These are phyloP conservation scores for Colletotrichum liaoningense DNA, from an alignment of 2,329 filamentous ascomycete genomes.

Conservation along the genomic window DNA sequence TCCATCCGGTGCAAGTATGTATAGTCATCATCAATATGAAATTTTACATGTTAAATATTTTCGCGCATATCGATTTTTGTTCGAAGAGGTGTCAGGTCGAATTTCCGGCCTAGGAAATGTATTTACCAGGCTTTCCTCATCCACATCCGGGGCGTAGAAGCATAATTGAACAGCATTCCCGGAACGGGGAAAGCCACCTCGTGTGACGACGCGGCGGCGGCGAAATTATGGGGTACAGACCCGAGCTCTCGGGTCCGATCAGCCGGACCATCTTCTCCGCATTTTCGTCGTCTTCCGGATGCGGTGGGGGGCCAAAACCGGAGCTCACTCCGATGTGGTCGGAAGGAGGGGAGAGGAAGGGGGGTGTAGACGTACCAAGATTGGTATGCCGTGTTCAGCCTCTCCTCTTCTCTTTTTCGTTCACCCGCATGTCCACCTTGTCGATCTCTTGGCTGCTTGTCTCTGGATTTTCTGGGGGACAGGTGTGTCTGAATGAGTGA, in stretches of 20 bases:
- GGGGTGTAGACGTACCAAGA: not conserved
- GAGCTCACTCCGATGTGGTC: not conserved
- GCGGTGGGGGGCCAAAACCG: not conserved
- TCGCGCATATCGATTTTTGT: not conserved
- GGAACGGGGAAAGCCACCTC: too few relatives aligned
- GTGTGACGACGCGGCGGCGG: not conserved
- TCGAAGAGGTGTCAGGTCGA: too few relatives aligned
- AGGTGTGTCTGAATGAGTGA: too few relatives aligned
- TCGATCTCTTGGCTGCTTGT: not conserved
- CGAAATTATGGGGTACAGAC: not conserved
- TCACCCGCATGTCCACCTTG: not conserved
- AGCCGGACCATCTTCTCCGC: not conserved
- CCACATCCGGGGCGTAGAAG: too few relatives aligned
- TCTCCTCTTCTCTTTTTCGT: not conserved
- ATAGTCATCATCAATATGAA: not conserved
- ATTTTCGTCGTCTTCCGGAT: not conserved
- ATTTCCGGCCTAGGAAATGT: too few relatives aligned
- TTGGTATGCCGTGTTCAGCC: not conserved
- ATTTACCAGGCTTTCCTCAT: too few relatives aligned
- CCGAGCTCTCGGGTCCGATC: not conserved
- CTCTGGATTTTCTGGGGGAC: not conserved
- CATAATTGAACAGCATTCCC: too few relatives aligned
- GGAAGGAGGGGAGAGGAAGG: not conserved
- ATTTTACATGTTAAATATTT: not conserved
- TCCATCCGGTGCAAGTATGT: constrained; percentile 14